Base-by-base conservation (phyloP, 2,329 filamentous ascomycete species). In the Claviceps digitariae region DNA sequence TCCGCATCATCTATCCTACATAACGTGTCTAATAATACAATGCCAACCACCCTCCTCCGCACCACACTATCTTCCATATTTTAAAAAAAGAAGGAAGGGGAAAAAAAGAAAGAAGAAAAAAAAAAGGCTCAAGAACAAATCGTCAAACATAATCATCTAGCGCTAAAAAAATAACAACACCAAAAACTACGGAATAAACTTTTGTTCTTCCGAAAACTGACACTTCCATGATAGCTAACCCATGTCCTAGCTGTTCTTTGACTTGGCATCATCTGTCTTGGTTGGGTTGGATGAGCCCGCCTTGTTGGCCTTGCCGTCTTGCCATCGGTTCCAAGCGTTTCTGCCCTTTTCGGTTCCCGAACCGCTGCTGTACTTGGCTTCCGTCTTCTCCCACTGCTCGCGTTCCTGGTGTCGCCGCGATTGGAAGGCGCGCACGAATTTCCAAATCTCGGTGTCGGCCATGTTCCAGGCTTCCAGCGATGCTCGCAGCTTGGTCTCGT, bases 361-460 rank as follows among this genome's bases (percentile, higher is more conserved):
- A 21, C 81, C 81, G 9, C 79, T 80, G 1, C 75, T 78, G 63
- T 79, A 88, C 59, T 73, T 76, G 57, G 75, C 75, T 69, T 88
- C 84, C 56, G 85, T 78, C 56, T 83, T 77, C 64, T 87, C 83
- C 84, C 85, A 90, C 61, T 77, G 73, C 59, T 72, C 65, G 54
- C 84, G 72, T 72, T 89, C 85, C 47, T 84, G 72, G 27, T 74
- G 69, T 44, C 77, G 71, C 40, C 85, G 70, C 20, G 84, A 84
- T 50, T 82, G 70, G 57, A 78, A 88, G 0, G 86, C 85, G 40
- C 82, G 72, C 5, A 82, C 76, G 62, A 90, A 90, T 61, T 79
- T 80, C 86, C 86, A 91, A 1, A 82, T 81, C 67, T 91, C 86
- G 1, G 82, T 83, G 61, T 91, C 87, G 0, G 81, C 84, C 58